Percentiles rank a stretch among this genome's conserved stretches.
These are phyloP conservation scores for Aphanomyces stellatus DNA, from an alignment of 352 stramenopile genomes.

Conservation along the genomic window DNA sequence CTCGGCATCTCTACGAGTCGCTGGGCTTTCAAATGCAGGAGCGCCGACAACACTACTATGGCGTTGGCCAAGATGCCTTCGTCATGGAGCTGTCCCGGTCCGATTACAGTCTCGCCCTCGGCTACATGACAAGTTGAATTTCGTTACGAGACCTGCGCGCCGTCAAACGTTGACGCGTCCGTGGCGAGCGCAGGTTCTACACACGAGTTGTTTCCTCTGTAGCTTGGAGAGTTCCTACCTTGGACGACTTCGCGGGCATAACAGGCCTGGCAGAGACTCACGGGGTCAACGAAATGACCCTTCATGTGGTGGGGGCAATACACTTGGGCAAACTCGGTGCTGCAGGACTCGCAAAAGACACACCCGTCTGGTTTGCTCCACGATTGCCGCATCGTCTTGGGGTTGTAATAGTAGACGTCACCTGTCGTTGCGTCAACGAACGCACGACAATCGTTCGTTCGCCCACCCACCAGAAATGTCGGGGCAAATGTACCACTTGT, in stretches of 20 bases:
- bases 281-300: background rate
- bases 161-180: background rate
- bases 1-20: conserved; percentile 35
- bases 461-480: conserved; percentile 29
- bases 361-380: conserved; percentile 49
- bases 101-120: background rate
- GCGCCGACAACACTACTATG: conserved; percentile 36
- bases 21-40: conserved; percentile 27
- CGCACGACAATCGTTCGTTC: background rate
- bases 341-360: conserved; percentile 11
- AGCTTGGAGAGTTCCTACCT: background rate
- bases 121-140: background rate
- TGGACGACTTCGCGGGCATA: background rate
- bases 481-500: conserved; percentile 55
- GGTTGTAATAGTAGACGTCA: conserved; percentile 65
- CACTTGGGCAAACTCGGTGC: background rate
- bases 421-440: no score
- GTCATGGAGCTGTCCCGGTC: conserved; percentile 26
- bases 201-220: background rate
- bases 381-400: conserved; percentile 37
- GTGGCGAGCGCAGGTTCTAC: background rate
- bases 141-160: background rate
- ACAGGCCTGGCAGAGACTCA: background rate
- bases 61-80: conserved; percentile 30
- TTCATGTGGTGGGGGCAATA: conserved; percentile 6